Conservation (phyloP, 768 basidiomycete species). For the Russula virescens region DNA sequence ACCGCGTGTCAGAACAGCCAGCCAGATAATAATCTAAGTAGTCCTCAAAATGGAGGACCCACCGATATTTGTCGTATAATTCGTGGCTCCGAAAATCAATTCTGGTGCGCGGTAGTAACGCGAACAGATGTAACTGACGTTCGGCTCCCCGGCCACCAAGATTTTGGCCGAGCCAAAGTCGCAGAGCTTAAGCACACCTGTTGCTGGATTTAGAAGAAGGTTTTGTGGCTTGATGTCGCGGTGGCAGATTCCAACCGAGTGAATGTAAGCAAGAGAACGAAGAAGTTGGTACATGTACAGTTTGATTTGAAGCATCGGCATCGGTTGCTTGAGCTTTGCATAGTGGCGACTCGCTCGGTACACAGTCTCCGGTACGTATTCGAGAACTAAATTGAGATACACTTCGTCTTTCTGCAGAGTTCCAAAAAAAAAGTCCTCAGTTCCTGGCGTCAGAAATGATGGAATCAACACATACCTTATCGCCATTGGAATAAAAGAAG, state of each 20-base stretch:
- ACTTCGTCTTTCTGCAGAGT: constrained; percentile 92
- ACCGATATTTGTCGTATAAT: constrained; percentile 99
- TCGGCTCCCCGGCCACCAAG: constrained; percentile 94
- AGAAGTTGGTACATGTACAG: constrained; percentile 99
- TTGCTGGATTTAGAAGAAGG: constrained; percentile 91
- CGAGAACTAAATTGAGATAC: constrained; percentile 97
- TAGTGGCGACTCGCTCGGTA: constrained; percentile 99
- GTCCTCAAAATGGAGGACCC: constrained; percentile 29
- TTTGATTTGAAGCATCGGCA: constrained; percentile 99
- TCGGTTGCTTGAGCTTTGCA: constrained; percentile 98
- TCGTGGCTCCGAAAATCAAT: constrained; percentile 98
- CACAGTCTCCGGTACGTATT: constrained; percentile 99
- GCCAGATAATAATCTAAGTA: neutral
- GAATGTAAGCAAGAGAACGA: constrained; percentile 97
- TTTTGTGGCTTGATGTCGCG: constrained; percentile 99
- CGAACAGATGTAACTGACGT: constrained; percentile 99
- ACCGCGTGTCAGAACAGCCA: neutral
- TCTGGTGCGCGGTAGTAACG: constrained; percentile 99
- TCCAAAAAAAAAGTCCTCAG: neutral
- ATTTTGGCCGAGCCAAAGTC: constrained; percentile 99
- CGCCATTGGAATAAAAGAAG: constrained; percentile 99
- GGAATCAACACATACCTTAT: constrained; percentile 65
- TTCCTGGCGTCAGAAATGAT: neutral
- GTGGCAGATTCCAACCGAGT: constrained; percentile 98
- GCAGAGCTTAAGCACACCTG: constrained; percentile 94